Base-by-base conservation (phyloP, 495 filamentous ascomycete species). In the Hypoxylon fuscum region DNA sequence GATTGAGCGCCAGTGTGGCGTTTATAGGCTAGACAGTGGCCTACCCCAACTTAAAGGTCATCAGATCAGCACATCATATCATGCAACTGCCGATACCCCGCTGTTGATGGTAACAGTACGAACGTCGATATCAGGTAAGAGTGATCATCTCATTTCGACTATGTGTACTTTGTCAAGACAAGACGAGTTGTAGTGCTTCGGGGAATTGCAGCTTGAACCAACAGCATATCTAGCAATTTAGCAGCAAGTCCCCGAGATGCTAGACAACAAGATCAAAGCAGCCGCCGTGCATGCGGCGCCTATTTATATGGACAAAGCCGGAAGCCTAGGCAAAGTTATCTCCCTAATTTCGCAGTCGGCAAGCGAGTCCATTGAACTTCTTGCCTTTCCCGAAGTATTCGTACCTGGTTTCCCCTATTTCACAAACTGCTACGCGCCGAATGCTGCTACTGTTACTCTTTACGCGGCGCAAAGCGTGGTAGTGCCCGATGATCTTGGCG, bases 311-410 rank as follows among this genome's bases (percentile, higher is more conserved):
- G 49, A 73, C 60, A 76, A 76, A 27, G 41, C 41, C 15, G 68
- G 68, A 20, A 76, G 70, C 23, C 50, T 76, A 10, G 29, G 42
- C 21, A 74, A 76, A 29, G 72, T 68, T 2, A 37, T 72, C 41
- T 41, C 45, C 2, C 66, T 72, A 1, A 73, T 76, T 22, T 47
- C 67, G 11, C 45, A 72, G 27, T 68, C 73, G 5, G 66, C 70
- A 6, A 25, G 15, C 12, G 53, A 72, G 20, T 57, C 67, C 14
- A 55, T 73, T 27, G 66, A 70, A 11, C 53, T 76, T 3, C 62
- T 76, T 23, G 72, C 72, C 17, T 76, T 76, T 38, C 72, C 73
- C 38, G 70, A 76, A 53, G 72, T 72, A 0, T 76, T 74, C 55
- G 51, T 76, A 7, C 74, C 72, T 9, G 72, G 72, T 0, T 76